phyloP scores from a whole-genome alignment of 345 rosid species.

The Hibiscus tridactylites region DNA sequence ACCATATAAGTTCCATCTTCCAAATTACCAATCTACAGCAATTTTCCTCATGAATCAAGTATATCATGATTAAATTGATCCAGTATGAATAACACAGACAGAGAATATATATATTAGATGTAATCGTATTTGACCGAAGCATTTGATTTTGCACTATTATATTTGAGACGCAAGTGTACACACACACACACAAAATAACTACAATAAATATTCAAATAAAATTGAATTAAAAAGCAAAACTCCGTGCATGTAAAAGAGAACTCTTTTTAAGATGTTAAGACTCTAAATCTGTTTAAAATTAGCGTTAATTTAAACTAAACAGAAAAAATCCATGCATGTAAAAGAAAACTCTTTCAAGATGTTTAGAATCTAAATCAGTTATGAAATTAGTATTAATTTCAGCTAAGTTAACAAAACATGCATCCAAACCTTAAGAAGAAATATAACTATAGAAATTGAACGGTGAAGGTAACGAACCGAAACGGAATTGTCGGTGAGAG shows the following conservation, averaged over 20 bases:
- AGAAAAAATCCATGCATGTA: not conserved
- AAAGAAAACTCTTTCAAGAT: not conserved
- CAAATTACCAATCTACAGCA: not conserved
- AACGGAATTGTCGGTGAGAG: slow-evolving; percentile 44
- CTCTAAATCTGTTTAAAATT: not conserved
- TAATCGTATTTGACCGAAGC: no score
- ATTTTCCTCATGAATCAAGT: not conserved
- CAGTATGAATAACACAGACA: not conserved
- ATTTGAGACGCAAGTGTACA: no score
- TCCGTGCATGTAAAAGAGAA: not conserved
- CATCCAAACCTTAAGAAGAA: not conserved
- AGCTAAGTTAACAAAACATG: not conserved
- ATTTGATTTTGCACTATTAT: no score
- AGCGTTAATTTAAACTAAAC: not conserved
- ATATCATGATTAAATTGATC: not conserved
- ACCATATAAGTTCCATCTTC: slow-evolving; percentile 1
- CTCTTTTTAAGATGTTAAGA: not conserved
- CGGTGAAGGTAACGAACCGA: slow-evolving; percentile 33
- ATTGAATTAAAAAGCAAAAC: not conserved
- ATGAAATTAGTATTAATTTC: not conserved
- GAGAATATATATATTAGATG: no score
- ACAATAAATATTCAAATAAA: not conserved
- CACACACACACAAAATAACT: no score
- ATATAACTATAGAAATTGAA: not conserved
- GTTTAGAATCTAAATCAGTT: not conserved